Evolutionary conservation across 352 stramenopile genomes (phyloP).

Genomic region (Phytophthora vignae): DNA sequence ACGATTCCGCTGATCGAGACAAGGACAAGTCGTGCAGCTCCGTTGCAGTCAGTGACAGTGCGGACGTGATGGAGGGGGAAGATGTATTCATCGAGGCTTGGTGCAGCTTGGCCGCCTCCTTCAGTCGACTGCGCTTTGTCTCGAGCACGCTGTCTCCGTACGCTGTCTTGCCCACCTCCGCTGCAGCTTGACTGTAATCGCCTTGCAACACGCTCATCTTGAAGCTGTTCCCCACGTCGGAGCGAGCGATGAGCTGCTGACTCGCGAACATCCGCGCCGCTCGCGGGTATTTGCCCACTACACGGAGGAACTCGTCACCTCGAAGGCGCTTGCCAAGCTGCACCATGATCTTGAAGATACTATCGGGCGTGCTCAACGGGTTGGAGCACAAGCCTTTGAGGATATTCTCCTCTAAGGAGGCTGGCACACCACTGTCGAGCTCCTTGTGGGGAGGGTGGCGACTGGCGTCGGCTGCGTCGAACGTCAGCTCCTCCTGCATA

Average conservation of each 20-base stretch:
- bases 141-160: constrained; percentile 56
- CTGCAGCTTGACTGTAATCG: constrained; percentile 45
- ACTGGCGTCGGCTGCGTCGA: constrained; percentile 8
- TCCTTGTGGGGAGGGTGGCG: neutral
- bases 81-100: constrained; percentile 23
- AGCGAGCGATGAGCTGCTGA: constrained; percentile 47
- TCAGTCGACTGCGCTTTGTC: constrained; percentile 46
- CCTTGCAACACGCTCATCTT: constrained; percentile 31
- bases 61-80: constrained; percentile 29
- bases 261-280: constrained; percentile 48
- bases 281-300: constrained; percentile 57
- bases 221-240: constrained; percentile 44
- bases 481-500: constrained; percentile 45
- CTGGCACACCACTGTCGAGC: constrained; percentile 6
- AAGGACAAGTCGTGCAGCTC: constrained; percentile 28
- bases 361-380: constrained; percentile 55
- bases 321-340: constrained; percentile 37
- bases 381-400: constrained; percentile 54
- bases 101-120: constrained; percentile 48
- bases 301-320: constrained; percentile 44
- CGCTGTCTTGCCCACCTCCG: constrained; percentile 51
- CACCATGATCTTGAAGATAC: constrained; percentile 51
- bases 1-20: constrained; percentile 41
- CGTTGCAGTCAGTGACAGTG: constrained; percentile 13
- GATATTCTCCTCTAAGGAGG: constrained; percentile 55